Evolutionary conservation across 2,329 filamentous ascomycete genomes (phyloP), one percentile per base, ranked within the genome.

Genomic region (Aspergillus sp.): DNA sequence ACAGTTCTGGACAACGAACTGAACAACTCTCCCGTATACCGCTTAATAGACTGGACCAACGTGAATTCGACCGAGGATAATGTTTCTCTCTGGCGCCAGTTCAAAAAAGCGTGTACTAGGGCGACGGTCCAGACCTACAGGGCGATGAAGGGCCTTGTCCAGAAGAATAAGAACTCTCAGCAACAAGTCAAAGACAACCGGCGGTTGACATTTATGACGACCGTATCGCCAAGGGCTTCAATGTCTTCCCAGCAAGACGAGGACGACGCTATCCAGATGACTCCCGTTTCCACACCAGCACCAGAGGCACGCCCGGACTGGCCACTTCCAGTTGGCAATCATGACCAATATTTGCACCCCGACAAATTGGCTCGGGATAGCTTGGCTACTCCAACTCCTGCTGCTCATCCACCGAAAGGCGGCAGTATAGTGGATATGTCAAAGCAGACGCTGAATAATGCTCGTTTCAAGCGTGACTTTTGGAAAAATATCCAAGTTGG

Each of bases 401-500:
- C 69, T 19, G 60, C 54, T 2, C 57, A 56, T 8, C 65, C 65
- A 8, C 78, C 79, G 64, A 85, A 83, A 66, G 82, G 83, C 68
- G 88, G 88, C 56, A 90, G 81, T 70, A 74, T 99, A 41, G 84
- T 98, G 66, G 91, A 98, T 71, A 86, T 86, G 30, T 83, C 86
- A 50, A 83, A 86, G 62, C 82, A 86, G 13, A 80, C 84, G 0
- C 82, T 86, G 4, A 90, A 89, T 57, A 89, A 85, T 53, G 91
- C 93, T 36, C 86, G 90, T 23, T 99, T 99, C 78, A 94, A 96
- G 76, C 90, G 89, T 68, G 93, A 97, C 71, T 88, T 87, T 47
- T 99, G 95, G 95, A 99, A 99, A 78, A 96, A 88, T 69, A 84
- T 99, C 13, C 88, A 93, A 69, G 95, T 99, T 8, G 95, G 95